Conservation (phyloP, 495 filamentous ascomycete genomes). For the Glonium stellatum region DNA sequence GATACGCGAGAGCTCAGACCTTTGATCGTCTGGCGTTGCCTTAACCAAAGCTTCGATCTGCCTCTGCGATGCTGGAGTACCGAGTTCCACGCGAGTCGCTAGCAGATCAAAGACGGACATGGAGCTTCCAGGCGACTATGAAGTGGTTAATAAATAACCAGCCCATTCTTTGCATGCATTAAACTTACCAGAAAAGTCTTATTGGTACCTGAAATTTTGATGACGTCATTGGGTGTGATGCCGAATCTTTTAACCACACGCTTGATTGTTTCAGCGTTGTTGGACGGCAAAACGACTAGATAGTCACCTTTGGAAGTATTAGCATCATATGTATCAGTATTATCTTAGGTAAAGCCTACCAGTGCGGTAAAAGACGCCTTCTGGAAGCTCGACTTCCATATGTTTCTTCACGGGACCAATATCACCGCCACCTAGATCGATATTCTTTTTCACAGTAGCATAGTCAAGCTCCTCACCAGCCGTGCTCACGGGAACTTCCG, state of each 20-base stretch:
- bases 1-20: conserved; percentile 2
- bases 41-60: conserved; percentile 12
- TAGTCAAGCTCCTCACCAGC: conserved; percentile 6
- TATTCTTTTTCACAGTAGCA: conserved; percentile 12
- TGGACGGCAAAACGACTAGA: conserved; percentile 12
- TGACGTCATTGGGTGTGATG: conserved; percentile 5
- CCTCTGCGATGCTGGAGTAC: conserved; percentile 13
- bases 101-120: conserved; percentile 16
- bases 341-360: not conserved
- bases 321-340: not conserved
- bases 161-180: too few species aligned
- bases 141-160: too few species aligned
- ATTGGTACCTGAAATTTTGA: conserved; percentile 9
- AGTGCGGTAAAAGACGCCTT: conserved; percentile 1
- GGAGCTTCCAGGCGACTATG: not conserved
- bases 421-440: conserved; percentile 7
- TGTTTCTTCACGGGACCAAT: conserved; percentile 12
- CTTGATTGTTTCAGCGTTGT: not conserved
- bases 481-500: conserved; percentile 6
- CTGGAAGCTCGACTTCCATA: conserved; percentile 18
- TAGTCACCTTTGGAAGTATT: conserved; percentile 6
- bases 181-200: not conserved
- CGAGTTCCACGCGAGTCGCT: conserved; percentile 12
- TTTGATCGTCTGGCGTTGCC: conserved; percentile 7
- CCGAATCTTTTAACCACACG: conserved; percentile 12